Conservation (phyloP, 2,329 filamentous ascomycete genomes). For the Cladosporium austrohemisphaericum region DNA sequence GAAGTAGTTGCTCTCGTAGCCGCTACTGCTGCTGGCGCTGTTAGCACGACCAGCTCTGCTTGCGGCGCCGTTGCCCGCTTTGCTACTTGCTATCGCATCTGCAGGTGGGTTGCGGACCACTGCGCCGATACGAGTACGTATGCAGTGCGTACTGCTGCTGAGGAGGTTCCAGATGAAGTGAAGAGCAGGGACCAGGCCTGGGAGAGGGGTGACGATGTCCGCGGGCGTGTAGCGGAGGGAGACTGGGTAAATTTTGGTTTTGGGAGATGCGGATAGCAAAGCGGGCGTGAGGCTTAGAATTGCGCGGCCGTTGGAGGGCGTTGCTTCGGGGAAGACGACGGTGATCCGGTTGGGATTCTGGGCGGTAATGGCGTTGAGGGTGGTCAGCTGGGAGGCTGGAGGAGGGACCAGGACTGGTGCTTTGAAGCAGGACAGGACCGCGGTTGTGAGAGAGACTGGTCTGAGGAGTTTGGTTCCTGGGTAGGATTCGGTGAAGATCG, state of each 20-base stretch:
- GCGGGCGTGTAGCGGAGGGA: constrained; percentile 83
- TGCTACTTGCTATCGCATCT: constrained; percentile 21
- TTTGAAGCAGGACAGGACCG: constrained; percentile 58
- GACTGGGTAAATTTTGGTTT: constrained; percentile 80
- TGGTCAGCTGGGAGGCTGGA: constrained; percentile 32
- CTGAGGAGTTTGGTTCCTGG: constrained; percentile 68
- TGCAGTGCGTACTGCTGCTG: constrained; percentile 78
- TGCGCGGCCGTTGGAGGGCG: constrained; percentile 87
- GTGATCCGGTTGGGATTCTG: constrained; percentile 71
- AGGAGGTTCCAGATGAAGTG: constrained; percentile 83
- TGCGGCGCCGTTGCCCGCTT: constrained; percentile 17
- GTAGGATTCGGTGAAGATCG: constrained; percentile 85
- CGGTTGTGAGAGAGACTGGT: constrained; percentile 70
- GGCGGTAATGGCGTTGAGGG: constrained; percentile 52
- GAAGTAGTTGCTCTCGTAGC: constrained; percentile 45
- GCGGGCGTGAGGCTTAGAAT: constrained; percentile 80
- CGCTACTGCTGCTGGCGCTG: constrained; percentile 19
- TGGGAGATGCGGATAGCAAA: constrained; percentile 62
- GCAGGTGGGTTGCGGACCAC: constrained; percentile 41
- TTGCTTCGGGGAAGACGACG: constrained; percentile 89
- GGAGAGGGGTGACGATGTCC: constrained; percentile 87
- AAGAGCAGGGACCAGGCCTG: constrained; percentile 58
- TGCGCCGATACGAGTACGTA: constrained; percentile 86
- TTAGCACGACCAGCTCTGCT: constrained; percentile 17
- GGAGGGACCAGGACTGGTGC: constrained; percentile 26